Conservation (phyloP, 805 yeast genomes). For the Ogataea kodamae region DNA sequence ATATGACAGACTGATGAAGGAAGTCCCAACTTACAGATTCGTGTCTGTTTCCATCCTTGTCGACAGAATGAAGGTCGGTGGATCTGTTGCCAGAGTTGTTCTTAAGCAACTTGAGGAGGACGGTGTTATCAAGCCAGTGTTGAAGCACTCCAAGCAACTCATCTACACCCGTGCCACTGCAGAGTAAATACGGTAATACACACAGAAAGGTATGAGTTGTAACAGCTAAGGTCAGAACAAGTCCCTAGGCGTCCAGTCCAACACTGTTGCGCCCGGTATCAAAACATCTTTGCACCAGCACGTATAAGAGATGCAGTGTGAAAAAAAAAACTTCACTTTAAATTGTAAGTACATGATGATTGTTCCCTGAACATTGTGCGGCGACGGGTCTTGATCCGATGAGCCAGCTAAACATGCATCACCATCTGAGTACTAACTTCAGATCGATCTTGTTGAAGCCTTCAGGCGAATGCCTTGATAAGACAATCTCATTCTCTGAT, state of each 20-base stretch:
- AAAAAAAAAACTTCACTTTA: constrained; percentile 3
- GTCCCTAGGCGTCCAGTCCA: no score
- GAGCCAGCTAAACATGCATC: constrained; percentile 96
- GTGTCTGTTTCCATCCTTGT: constrained; percentile 97
- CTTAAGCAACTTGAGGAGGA: constrained; percentile 91
- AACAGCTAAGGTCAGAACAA: no score
- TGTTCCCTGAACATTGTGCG: constrained; percentile 34
- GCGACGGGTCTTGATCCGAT: constrained; percentile 36
- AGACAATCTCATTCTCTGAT: constrained; percentile 44
- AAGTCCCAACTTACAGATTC: constrained; percentile 97
- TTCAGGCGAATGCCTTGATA: constrained; percentile 8
- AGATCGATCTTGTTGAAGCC: constrained; percentile 10
- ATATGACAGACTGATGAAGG: constrained; percentile 99
- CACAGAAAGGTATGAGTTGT: constrained; percentile 1
- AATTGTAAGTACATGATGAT: constrained; percentile 31
- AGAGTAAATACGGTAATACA: constrained; percentile 40
- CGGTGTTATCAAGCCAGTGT: constrained; percentile 92
- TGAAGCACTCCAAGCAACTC: constrained; percentile 93
- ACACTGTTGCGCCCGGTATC: no score
- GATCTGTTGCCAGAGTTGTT: constrained; percentile 98
- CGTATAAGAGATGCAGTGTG: not conserved
- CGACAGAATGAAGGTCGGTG: constrained; percentile 99
- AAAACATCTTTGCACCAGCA: not conserved
- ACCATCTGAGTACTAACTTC: constrained; percentile 66
- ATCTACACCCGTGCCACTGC: constrained; percentile 86